Evolutionary conservation across 345 rosid genomes (phyloP).

Genomic region (Pugionium cornutum): DNA sequence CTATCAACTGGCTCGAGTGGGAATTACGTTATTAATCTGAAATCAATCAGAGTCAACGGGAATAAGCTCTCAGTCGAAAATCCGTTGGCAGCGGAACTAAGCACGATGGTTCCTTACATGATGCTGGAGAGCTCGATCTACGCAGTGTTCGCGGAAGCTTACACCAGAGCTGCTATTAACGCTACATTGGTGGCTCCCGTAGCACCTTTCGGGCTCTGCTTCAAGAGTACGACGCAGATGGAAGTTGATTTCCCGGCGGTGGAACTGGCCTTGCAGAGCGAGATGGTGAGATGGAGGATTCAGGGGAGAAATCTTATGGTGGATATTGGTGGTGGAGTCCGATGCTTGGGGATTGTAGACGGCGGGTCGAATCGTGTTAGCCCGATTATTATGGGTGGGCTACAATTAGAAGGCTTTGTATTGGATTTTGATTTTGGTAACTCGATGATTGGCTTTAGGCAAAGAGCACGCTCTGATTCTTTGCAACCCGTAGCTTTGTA

Average conservation of each 20-base stretch:
- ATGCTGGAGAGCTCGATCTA: constrained; percentile 62
- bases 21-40: constrained; percentile 54
- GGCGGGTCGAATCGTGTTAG: constrained; percentile 50
- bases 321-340: constrained; percentile 46
- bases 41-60: constrained; percentile 58
- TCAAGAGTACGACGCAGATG: constrained; percentile 20
- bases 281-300: constrained; percentile 85
- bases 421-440: constrained; percentile 69
- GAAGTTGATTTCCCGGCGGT: constrained; percentile 50
- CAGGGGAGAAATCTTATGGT: constrained; percentile 62
- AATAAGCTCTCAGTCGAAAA: constrained; percentile 41
- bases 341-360: constrained; percentile 72
- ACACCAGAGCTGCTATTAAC: constrained; percentile 44
- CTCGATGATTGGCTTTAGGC: constrained; percentile 64
- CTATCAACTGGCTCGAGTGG: constrained; percentile 36
- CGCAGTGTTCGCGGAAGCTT: constrained; percentile 45
- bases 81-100: constrained; percentile 46
- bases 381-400: constrained; percentile 66
- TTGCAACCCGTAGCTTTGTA: constrained; percentile 20
- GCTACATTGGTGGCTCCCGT: constrained; percentile 50
- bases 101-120: constrained; percentile 70
- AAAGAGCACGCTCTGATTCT: constrained; percentile 39
- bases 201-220: constrained; percentile 65
- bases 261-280: constrained; percentile 77
- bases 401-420: constrained; percentile 67